Evolutionary conservation across 768 basidiomycete genomes (phyloP).

Genomic region (Tephrocybe sp.): DNA sequence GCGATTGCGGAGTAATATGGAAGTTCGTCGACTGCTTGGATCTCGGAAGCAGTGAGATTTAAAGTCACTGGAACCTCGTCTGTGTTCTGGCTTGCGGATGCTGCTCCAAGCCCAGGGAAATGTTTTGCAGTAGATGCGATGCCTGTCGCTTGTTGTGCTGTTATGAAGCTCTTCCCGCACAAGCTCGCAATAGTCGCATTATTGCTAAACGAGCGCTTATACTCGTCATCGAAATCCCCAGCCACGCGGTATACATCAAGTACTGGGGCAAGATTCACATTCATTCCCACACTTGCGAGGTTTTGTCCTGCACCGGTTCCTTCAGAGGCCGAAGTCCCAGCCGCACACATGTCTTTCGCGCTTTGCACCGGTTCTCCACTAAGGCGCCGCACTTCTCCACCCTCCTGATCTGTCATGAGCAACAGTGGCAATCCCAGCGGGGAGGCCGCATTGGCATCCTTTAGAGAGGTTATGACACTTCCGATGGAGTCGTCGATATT

Average conservation of each 20-base stretch:
- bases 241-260: conserved; percentile 15
- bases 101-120: conserved; percentile 17
- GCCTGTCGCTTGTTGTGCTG: conserved; percentile 12
- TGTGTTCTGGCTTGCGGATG: conserved; percentile 6
- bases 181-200: conserved; percentile 4
- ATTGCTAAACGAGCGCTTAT: conserved; percentile 15
- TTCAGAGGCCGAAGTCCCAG: conserved; percentile 4
- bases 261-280: conserved; percentile 16
- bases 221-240: conserved; percentile 15
- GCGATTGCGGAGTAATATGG: conserved; percentile 13
- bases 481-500: conserved; percentile 12
- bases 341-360: conserved; percentile 15
- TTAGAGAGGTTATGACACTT: conserved; percentile 10
- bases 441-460: conserved; percentile 12
- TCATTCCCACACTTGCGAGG: conserved; percentile 14
- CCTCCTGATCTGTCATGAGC: conserved; percentile 19
- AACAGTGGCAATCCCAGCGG: conserved; percentile 11
- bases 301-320: conserved; percentile 13
- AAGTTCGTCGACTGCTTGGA: conserved; percentile 13
- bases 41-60: conserved; percentile 6
- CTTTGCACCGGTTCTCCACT: conserved; percentile 14
- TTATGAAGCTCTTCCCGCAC: conserved; percentile 13
- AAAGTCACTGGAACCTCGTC: conserved; percentile 12
- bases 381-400: conserved; percentile 14
- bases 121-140: conserved; percentile 15